Percentiles rank a stretch among this genome's conserved stretches.
Conservation (phyloP, 441 rosid species). For the Syzygium syzygioides region DNA sequence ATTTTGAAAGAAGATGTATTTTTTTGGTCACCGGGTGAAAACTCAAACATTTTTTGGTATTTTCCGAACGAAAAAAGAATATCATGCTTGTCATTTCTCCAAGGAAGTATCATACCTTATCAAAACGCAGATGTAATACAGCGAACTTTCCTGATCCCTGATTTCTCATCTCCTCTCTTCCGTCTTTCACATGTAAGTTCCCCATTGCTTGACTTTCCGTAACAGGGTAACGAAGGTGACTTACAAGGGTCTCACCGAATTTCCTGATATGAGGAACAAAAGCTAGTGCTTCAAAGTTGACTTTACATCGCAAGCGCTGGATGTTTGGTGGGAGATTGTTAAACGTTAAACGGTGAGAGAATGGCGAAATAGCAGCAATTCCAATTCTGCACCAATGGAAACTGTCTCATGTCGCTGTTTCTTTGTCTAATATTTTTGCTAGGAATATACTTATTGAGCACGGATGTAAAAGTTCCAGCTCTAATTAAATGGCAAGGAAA, state of each 20-base stretch:
- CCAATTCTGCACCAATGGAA: constrained; percentile 42
- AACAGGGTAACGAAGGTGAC: constrained; percentile 37
- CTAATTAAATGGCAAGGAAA: not conserved
- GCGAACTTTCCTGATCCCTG: constrained; percentile 47
- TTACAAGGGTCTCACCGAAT: constrained; percentile 47
- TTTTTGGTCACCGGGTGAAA: not conserved
- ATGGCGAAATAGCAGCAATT: constrained; percentile 62
- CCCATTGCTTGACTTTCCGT: constrained; percentile 27
- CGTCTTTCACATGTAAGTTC: constrained; percentile 24
- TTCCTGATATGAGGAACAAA: constrained; percentile 43
- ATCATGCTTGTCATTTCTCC: not conserved
- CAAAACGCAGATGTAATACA: constrained; percentile 70
- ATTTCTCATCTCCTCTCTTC: constrained; percentile 23
- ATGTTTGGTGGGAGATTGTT: constrained; percentile 47
- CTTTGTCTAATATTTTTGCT: not conserved
- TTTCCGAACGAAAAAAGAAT: not conserved
- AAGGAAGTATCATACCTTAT: constrained; percentile 35
- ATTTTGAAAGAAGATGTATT: not conserved
- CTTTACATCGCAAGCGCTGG: constrained; percentile 65
- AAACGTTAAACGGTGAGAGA: constrained; percentile 68
- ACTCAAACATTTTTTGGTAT: not conserved
- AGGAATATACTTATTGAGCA: not conserved
- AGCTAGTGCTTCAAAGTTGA: constrained; percentile 52
- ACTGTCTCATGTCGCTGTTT: not conserved
- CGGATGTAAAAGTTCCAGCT: not conserved